Evolutionary conservation across 371 early-diverging fungal species (phyloP), one percentile per base, ranked within the genome.

Genomic region (Mucor sp.): DNA sequence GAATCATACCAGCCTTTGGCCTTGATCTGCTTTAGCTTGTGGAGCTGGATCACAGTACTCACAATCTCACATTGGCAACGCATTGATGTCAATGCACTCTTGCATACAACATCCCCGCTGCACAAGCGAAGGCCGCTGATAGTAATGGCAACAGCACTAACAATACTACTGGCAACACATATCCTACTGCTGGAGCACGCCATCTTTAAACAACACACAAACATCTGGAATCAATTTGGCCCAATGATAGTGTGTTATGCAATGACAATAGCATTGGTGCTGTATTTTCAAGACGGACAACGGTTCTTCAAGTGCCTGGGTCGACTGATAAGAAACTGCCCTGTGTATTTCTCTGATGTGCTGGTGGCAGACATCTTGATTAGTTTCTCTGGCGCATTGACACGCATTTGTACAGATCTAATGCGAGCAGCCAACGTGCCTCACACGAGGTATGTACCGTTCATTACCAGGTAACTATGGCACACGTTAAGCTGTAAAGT

Each of bases 291-390:
- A 48, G 53, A 62, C 3, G 11, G 14, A 4, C 11, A 35, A 1
- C 32, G 53, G 6, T 62, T 62, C 3, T 15, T 62, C 19, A 48
- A 50, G 23, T 62, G 62, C 19, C 21, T 62, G 5, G 33, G 50
- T 25, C 28, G 53, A 25, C 15, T 62, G 2, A 23, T 48, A 4
- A 8, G 3, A 7, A 28, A 53, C 48, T 12, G 28, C 6, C 76
- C 84, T 1, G 92, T 95, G 5, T 83, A 81, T 35, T 91, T 95
- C 68, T 85, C 85, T 0, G 96, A 97, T 68, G 86, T 95, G 23
- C 86, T 97, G 33, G 74, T 97, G 64, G 95, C 95, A 2, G 97
- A 97, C 86, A 89, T 96, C 25, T 73, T 96, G 70, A 96, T 96
- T 3, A 93, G 93, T 65, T 95, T 93, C 72, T 90, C 95, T 3